Conservation (phyloP, 2,329 filamentous ascomycete species). For the Pyrenochaeta sp. region DNA sequence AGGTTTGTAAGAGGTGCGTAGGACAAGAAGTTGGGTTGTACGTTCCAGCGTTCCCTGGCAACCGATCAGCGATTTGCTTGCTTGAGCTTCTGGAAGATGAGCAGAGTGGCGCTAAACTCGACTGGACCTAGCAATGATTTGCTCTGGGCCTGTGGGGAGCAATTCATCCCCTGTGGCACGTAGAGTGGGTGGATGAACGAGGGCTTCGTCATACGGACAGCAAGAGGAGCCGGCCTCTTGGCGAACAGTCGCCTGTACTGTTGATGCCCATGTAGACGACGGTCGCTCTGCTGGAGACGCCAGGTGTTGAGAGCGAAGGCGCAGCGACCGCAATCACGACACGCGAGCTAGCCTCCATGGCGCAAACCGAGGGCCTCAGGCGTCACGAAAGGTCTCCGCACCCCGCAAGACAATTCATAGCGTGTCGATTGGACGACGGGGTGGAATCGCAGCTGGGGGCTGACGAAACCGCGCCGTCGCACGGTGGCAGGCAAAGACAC, state of each 20-base stretch:
- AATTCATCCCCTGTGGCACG: slow-evolving; percentile 25
- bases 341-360: slow-evolving; percentile 27
- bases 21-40: slow-evolving; percentile 5
- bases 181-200: slow-evolving; percentile 32
- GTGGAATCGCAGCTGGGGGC: slow-evolving; percentile 5
- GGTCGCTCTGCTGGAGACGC: slow-evolving; percentile 1
- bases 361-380: slow-evolving; percentile 5
- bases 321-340: slow-evolving; percentile 18
- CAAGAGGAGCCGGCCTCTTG: slow-evolving; percentile 19
- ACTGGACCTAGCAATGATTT: slow-evolving; percentile 21
- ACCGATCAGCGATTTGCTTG: slow-evolving; percentile 10
- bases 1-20: not conserved
- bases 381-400: slow-evolving; percentile 13
- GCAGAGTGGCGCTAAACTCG: slow-evolving; percentile 20
- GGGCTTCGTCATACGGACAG: slow-evolving; percentile 20
- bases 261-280: slow-evolving; percentile 4
- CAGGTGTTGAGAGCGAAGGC: slow-evolving; percentile 10
- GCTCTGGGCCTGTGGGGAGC: slow-evolving; percentile 15
- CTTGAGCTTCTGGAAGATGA: slow-evolving; percentile 36
- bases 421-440: not conserved
- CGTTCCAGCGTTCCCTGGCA: slow-evolving; percentile 3
- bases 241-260: slow-evolving; percentile 18
- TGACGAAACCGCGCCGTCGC: slow-evolving; percentile 15
- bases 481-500: slow-evolving; percentile 5
- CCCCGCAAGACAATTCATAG: slow-evolving; percentile 9